Conservation (phyloP, 1,139 yeast genomes). For the Pichia inconspicua region DNA sequence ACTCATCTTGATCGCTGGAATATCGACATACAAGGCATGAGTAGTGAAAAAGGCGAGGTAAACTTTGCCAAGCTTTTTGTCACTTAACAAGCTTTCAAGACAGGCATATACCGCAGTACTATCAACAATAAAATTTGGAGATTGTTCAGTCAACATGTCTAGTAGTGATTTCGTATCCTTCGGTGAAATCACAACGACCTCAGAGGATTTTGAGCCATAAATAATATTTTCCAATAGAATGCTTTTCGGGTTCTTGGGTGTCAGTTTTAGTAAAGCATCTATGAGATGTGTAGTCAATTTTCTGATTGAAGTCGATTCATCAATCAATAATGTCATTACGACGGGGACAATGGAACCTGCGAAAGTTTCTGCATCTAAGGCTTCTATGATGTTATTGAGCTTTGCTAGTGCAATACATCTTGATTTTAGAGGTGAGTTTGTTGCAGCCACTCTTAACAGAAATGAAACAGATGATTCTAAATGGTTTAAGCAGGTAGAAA, state of each 20-base stretch:
- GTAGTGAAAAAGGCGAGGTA: constrained; percentile 42
- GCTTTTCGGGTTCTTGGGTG: constrained; percentile 26
- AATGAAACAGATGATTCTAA: constrained; percentile 37
- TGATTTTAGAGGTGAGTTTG: constrained; percentile 48
- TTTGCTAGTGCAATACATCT: constrained; percentile 41
- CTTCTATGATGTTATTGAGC: constrained; percentile 32
- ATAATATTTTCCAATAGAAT: constrained; percentile 35
- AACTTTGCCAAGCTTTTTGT: constrained; percentile 37
- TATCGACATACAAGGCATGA: constrained; percentile 37
- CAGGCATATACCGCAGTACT: constrained; percentile 32
- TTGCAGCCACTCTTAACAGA: constrained; percentile 46
- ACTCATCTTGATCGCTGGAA: constrained; percentile 40
- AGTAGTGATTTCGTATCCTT: constrained; percentile 51
- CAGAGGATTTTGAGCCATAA: constrained; percentile 39
- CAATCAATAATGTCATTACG: constrained; percentile 33
- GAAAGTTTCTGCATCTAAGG: constrained; percentile 18
- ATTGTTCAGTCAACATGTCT: constrained; percentile 33
- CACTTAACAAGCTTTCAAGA: constrained; percentile 28
- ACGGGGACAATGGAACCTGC: constrained; percentile 39
- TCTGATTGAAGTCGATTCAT: constrained; percentile 35
- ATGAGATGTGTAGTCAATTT: constrained; percentile 25
- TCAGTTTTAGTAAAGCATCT: constrained; percentile 28
- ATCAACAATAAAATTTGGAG: constrained; percentile 40
- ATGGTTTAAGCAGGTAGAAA: constrained; percentile 27
- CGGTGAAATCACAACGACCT: constrained; percentile 49